Evolutionary conservation across 1,284 basidiomycete genomes (phyloP).

Genomic region (Mrakiaceae sp.): DNA sequence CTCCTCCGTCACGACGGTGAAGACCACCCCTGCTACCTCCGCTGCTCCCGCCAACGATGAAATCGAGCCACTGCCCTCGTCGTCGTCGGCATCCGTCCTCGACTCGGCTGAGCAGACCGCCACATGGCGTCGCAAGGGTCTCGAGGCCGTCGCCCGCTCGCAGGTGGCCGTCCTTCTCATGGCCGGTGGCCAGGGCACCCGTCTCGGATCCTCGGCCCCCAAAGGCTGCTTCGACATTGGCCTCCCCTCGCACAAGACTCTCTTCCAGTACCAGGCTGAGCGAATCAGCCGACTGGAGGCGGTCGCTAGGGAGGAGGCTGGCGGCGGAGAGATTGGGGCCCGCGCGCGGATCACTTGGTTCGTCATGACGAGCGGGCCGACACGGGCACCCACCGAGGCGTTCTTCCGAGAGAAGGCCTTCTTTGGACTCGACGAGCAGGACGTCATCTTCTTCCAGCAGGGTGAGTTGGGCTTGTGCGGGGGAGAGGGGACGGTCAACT

Average conservation of each 20-base stretch:
- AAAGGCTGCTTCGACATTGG: constrained; percentile 98
- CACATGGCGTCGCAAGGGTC: constrained; percentile 58
- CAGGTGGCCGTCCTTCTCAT: constrained; percentile 88
- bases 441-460: constrained; percentile 95
- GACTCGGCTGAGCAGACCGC: constrained; percentile 2
- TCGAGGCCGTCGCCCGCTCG: constrained; percentile 67
- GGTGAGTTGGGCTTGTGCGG: constrained; percentile 43
- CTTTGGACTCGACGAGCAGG: constrained; percentile 71
- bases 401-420: constrained; percentile 70
- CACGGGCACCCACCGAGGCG: constrained; percentile 69
- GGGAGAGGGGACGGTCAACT: neutral
- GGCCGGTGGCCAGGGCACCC: constrained; percentile 95
- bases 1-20: neutral
- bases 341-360: constrained; percentile 78
- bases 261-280: constrained; percentile 96
- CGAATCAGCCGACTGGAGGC: constrained; percentile 73
- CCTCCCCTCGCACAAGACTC: constrained; percentile 78
- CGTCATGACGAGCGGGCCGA: constrained; percentile 98
- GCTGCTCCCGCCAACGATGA: constrained; percentile 35
- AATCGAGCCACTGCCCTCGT: constrained; percentile 59
- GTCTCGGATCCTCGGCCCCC: constrained; percentile 80
- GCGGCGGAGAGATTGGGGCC: constrained; percentile 45
- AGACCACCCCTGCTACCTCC: constrained; percentile 29
- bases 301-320: constrained; percentile 51
- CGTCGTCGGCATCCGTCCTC: constrained; percentile 17